Evolutionary conservation across 2,329 filamentous ascomycete species (phyloP).

Genomic region (Exophiala spinifera): DNA sequence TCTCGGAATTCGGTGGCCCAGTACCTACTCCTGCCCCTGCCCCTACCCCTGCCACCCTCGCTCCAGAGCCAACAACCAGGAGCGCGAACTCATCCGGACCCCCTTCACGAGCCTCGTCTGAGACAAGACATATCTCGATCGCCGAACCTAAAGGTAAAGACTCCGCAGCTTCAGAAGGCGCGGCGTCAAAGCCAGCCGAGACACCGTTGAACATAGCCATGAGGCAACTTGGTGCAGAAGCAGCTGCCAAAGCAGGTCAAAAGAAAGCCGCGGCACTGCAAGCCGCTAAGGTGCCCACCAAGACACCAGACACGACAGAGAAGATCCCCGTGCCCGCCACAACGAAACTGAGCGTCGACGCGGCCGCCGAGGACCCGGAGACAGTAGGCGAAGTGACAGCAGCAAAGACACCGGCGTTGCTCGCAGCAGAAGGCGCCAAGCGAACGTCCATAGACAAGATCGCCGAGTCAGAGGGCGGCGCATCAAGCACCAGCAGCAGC

Average conservation of each 20-base stretch:
- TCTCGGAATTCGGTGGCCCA: conserved; percentile 34
- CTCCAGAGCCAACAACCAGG: conserved; percentile 21
- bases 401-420: conserved; percentile 25
- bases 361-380: conserved; percentile 20
- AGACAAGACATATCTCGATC: conserved; percentile 28
- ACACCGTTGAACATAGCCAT: conserved; percentile 40
- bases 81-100: conserved; percentile 37
- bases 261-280: conserved; percentile 23
- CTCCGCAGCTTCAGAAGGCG: conserved; percentile 6
- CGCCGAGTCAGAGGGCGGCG: conserved; percentile 16
- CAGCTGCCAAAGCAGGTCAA: conserved; percentile 33
- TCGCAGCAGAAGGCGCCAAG: conserved; percentile 25
- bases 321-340: conserved; percentile 14
- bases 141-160: conserved; percentile 22
- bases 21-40: background rate
- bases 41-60: conserved; percentile 1
- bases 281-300: conserved; percentile 16
- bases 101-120: conserved; percentile 32
- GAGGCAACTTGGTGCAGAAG: conserved; percentile 43
- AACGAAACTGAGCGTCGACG: conserved; percentile 16
- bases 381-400: conserved; percentile 19
- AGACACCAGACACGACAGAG: conserved; percentile 10
- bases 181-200: conserved; percentile 24
- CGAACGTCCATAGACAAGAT: conserved; percentile 28
- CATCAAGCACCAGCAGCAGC: conserved; percentile 15